phyloP scores from a whole-genome alignment of 2,329 filamentous ascomycete genomes.

The Apiospora kogelbergensis region DNA sequence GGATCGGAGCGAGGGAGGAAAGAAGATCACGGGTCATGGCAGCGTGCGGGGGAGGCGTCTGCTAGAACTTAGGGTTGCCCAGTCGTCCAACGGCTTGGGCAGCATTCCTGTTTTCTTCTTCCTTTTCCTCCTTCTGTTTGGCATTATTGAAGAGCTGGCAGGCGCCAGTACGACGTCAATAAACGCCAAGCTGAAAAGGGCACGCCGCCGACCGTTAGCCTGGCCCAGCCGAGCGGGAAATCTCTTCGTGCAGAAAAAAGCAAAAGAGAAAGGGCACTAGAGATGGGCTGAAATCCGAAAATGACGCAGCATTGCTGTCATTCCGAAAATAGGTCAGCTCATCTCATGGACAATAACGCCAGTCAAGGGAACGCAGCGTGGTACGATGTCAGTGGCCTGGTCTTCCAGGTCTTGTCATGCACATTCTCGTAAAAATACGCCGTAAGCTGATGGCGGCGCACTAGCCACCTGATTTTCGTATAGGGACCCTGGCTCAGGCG shows the following conservation, averaged over 20 bases:
- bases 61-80: background rate
- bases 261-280: background rate
- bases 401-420: background rate
- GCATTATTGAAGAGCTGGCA: background rate
- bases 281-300: no score
- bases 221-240: background rate
- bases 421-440: background rate
- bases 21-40: background rate
- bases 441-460: background rate
- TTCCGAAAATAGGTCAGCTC: background rate
- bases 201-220: background rate
- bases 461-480: background rate
- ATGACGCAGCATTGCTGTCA: constrained; percentile 5
- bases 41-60: background rate
- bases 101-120: background rate
- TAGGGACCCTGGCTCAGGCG: background rate
- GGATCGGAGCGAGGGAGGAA: background rate
- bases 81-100: background rate
- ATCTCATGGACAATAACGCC: background rate
- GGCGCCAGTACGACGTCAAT: background rate
- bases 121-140: background rate
- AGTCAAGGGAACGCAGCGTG: background rate
- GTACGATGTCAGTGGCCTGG: background rate
- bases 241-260: background rate
- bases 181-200: constrained; percentile 3